These are phyloP conservation scores for Leishmania braziliensis DNA, from an alignment of 208 protist genomes.

Conservation along the genomic window DNA sequence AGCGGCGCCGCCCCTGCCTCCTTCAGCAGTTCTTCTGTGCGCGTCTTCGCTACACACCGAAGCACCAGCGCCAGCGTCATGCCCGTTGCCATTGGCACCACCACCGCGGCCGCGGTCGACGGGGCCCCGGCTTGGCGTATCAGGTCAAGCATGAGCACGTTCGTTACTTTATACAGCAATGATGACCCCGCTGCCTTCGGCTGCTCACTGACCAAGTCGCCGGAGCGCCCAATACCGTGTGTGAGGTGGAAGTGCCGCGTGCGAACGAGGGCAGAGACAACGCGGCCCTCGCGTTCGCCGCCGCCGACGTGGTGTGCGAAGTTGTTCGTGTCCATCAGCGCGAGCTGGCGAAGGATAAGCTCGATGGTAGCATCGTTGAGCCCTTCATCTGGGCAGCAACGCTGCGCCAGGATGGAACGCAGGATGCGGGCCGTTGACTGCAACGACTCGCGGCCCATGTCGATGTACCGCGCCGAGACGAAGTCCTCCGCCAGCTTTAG, in stretches of 20 bases:
- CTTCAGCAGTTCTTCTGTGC: slow-evolving; percentile 11
- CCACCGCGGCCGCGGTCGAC: slow-evolving; percentile 54
- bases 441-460: slow-evolving; percentile 56
- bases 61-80: slow-evolving; percentile 94
- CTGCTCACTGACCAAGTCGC: slow-evolving; percentile 94
- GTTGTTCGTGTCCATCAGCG: slow-evolving; percentile 95
- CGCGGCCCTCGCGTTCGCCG: slow-evolving; percentile 96
- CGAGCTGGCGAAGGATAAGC: slow-evolving; percentile 90
- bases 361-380: slow-evolving; percentile 89
- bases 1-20: background rate
- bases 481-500: slow-evolving; percentile 50
- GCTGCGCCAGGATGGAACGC: slow-evolving; percentile 81
- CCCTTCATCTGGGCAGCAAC: slow-evolving; percentile 88
- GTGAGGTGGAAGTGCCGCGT: slow-evolving; percentile 86
- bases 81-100: slow-evolving; percentile 96
- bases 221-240: slow-evolving; percentile 96
- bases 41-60: slow-evolving; percentile 49
- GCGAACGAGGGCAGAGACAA: slow-evolving; percentile 84
- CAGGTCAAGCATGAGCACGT: slow-evolving; percentile 88
- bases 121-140: slow-evolving; percentile 59
- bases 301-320: slow-evolving; percentile 90
- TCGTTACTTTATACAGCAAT: slow-evolving; percentile 91
- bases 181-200: slow-evolving; percentile 98
- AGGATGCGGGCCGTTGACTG: slow-evolving; percentile 31
- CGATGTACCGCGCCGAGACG: slow-evolving; percentile 56